phyloP scores from a whole-genome alignment of 2,329 filamentous ascomycete species.

The Epicoccum nigrum region DNA sequence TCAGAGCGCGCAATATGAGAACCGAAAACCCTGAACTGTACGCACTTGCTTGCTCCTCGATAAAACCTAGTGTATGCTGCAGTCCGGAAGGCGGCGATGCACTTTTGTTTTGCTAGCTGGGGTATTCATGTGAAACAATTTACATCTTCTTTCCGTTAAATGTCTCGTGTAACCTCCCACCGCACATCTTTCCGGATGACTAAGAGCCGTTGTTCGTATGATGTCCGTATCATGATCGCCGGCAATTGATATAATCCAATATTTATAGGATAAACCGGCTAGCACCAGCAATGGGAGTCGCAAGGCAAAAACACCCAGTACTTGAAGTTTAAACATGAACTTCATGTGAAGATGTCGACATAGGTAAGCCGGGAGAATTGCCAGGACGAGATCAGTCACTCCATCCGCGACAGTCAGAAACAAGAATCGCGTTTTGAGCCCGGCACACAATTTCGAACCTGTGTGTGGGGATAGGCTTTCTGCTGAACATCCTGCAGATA shows the following conservation, averaged over 20 bases:
- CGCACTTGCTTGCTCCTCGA: too few relatives aligned
- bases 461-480: constrained; percentile 20
- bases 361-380: constrained; percentile 30
- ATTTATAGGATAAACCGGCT: constrained; percentile 20
- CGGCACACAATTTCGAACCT: constrained; percentile 20
- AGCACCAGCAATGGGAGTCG: constrained; percentile 26
- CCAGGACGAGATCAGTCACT: constrained; percentile 31
- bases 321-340: constrained; percentile 30
- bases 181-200: too few relatives aligned
- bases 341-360: constrained; percentile 38
- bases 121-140: too few relatives aligned
- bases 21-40: too few relatives aligned
- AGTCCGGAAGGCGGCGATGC: too few relatives aligned
- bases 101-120: too few relatives aligned
- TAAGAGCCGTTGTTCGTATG: constrained; percentile 22
- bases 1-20: too few relatives aligned
- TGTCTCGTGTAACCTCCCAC: too few relatives aligned
- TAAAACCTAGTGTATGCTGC: too few relatives aligned
- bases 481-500: constrained; percentile 31
- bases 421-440: constrained; percentile 25
- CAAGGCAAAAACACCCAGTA: constrained; percentile 33
- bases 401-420: constrained; percentile 27
- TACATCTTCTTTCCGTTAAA: too few relatives aligned
- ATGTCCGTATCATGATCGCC: constrained; percentile 24
- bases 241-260: constrained; percentile 20